Evolutionary conservation across 768 basidiomycete species (phyloP), one percentile per base, ranked within the genome.

Genomic region (Tulasnella sp.): DNA sequence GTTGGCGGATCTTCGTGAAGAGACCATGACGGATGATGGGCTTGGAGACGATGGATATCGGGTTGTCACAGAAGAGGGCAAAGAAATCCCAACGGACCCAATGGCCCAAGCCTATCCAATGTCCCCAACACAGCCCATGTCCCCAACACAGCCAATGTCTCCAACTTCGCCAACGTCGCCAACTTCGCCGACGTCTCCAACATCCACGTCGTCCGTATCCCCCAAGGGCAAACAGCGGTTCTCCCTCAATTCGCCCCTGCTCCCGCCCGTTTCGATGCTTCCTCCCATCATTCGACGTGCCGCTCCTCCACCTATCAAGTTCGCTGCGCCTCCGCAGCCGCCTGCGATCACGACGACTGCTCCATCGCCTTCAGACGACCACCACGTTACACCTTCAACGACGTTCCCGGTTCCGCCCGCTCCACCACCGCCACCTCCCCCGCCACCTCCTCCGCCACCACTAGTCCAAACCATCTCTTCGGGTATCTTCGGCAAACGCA

Each of bases 391-490:
- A 52, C n/a, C 21, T 52, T 34, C 38, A 18, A 74, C 24, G 39
- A 21, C 39, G 27, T 46, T 46, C 27, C 73, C 73, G 2, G 73
- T 42, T 16, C 73, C 73, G 34, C 73, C 72, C 7, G 16, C 72
- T 38, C 72, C 72, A 24, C 72, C 72, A 36, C 72, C 72, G 27
- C 72, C 72, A 44, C 72, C 73, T 40, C 72, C 72, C 6, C 34
- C 72, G 12, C 38, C 42, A 12, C 31, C 72, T 40, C 72, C 72
- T 18, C 34, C 72, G 12, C 38, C 42, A 12, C 31, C 72, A 4
- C 42, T 38, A 21, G 72, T 40, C 16, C 72, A 74, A 14, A 74
- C 72, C 31, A 74, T 16, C 21, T 1, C 72, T 31, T 40, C 72
- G 9, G 10, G 4, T 39, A 36, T 74, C 16, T n/a, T 39, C 5